Evolutionary conservation across 1,139 yeast genomes (phyloP), one percentile per base, ranked within the genome.

Genomic region (Tardiomyces digboiensis): DNA sequence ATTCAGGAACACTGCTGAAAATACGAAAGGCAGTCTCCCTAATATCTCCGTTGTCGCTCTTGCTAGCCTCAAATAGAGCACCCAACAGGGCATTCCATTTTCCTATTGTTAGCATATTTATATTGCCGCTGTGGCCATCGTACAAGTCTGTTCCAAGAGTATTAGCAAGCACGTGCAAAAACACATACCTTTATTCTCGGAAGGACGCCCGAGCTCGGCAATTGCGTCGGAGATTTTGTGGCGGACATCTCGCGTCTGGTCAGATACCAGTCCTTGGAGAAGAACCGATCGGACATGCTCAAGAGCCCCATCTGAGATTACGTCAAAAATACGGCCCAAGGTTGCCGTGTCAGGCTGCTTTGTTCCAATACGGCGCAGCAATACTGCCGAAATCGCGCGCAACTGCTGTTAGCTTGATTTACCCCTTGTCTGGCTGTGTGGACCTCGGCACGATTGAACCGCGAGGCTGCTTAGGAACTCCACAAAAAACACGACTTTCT

Each of bases 181-280:
- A n/a, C n/a, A n/a, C n/a, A n/a, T n/a, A n/a, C 19, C 37, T 20
- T 33, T n/a, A 20, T 3, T 13, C 19, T 8, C 18, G 14, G 38
- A 16, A 7, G 19, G 16, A 39, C 62, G 58, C 7, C 96, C 94
- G 38, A 91, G 78, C 63, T 89, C 97, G 1, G 97, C 86, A 46
- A 91, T 84, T 3, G 95, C 95, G 67, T 91, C 98, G 3, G 96
- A 81, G 44, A 91, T 71, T 61, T 91, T 91, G 63, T 89, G 97
- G 61, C 97, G 80, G 33, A 88, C 89, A 50, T 74, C 76, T 49
- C 77, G 77, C 19, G 83, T 70, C 59, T 80, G 83, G 26, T 46
- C 50, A 2, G 80, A 60, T 5, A 75, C 61, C 53, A 91, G 86
- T 12, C 97, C 97, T 45, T 74, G 74, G 52, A 89, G 71, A 41